These are phyloP conservation scores for Aureobasidium sp. DNA, from an alignment of 2,329 filamentous ascomycete genomes.

Conservation along the genomic window DNA sequence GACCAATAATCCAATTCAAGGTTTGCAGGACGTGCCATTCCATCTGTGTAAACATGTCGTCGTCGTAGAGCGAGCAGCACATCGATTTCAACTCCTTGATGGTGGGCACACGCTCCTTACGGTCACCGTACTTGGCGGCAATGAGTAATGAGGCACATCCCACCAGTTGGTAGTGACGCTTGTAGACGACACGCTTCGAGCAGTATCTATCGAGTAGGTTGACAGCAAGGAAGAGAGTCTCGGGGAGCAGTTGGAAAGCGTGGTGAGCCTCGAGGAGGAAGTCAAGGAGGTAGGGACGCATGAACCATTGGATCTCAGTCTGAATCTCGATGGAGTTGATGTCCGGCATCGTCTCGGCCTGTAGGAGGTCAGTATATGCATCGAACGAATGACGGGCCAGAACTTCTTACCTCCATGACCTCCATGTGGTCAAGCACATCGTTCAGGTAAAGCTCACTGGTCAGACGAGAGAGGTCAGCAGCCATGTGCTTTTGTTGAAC, in stretches of 20 bases:
- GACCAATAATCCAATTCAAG: constrained; percentile 89
- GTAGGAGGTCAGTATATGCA: constrained; percentile 6
- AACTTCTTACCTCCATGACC: constrained; percentile 70
- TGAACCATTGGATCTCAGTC: constrained; percentile 99
- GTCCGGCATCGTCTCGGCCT: constrained; percentile 84
- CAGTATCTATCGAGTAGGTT: constrained; percentile 97
- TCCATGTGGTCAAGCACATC: constrained; percentile 93
- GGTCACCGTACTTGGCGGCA: constrained; percentile 96
- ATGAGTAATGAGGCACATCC: constrained; percentile 94
- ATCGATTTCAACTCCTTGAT: constrained; percentile 97
- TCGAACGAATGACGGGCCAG: not conserved
- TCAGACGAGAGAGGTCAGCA: constrained; percentile 77
- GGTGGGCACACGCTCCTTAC: constrained; percentile 96
- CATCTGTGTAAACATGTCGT: constrained; percentile 99
- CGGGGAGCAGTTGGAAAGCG: constrained; percentile 86
- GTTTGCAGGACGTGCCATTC: constrained; percentile 99
- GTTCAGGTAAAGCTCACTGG: constrained; percentile 85
- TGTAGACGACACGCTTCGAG: constrained; percentile 95
- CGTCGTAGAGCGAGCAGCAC: constrained; percentile 97
- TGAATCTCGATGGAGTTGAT: constrained; percentile 98
- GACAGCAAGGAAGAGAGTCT: constrained; percentile 91
- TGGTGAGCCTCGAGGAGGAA: constrained; percentile 96
- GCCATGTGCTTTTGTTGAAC: constrained; percentile 83
- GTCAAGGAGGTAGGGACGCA: constrained; percentile 95
- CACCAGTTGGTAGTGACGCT: constrained; percentile 96